phyloP scores from a whole-genome alignment of 371 early-diverging fungal genomes.

The Funneliformis caledonium region DNA sequence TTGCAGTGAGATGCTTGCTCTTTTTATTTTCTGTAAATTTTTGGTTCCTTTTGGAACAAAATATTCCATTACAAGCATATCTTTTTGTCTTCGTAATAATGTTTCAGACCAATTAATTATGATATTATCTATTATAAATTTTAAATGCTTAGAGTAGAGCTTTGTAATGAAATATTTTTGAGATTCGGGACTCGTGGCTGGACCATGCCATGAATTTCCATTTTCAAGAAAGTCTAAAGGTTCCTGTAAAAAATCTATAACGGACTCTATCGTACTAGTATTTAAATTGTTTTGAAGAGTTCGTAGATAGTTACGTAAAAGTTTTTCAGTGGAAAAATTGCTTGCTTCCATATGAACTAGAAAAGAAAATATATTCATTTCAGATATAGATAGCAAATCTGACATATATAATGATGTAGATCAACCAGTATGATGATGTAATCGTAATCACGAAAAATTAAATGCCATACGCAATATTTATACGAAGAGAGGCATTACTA shows the following conservation, averaged over 20 bases:
- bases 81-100: not conserved
- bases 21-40: constrained; percentile 18
- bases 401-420: too few species aligned
- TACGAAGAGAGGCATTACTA: too few species aligned
- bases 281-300: not conserved
- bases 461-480: too few species aligned
- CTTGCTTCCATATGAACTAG: not conserved
- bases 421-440: too few species aligned
- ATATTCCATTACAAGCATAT: not conserved
- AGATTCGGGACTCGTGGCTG: not conserved
- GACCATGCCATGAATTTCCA: constrained; percentile 1
- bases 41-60: constrained; percentile 27
- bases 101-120: constrained; percentile 5
- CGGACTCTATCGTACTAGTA: not conserved
- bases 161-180: constrained; percentile 19
- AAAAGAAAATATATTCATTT: too few species aligned
- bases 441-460: too few species aligned
- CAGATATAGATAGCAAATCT: too few species aligned
- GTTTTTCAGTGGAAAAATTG: not conserved
- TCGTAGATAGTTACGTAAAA: not conserved
- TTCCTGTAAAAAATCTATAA: not conserved
- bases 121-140: constrained; percentile 8
- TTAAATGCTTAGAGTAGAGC: constrained; percentile 1
- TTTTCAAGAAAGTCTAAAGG: constrained; percentile 11
- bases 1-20: not conserved